Percentiles rank a stretch among this genome's conserved stretches.
Evolutionary conservation across 2,329 filamentous ascomycete species (phyloP).

Genomic region (Ceratocystis eucalypticola): DNA sequence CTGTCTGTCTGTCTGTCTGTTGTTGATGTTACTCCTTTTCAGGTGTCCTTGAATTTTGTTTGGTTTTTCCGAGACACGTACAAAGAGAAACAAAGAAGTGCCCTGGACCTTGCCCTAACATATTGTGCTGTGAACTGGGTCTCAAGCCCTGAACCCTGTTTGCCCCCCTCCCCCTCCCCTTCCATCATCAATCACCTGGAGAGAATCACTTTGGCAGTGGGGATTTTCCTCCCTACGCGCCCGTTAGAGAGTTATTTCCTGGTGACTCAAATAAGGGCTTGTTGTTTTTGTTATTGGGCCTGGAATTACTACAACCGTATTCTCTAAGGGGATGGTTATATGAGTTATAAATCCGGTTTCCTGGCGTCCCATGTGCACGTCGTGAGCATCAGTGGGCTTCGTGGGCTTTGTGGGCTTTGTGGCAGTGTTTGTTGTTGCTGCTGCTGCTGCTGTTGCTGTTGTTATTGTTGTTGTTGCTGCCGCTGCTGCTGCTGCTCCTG

Average conservation of each 20-base stretch:
- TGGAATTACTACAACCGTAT: too few species aligned
- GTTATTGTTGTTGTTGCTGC: neutral
- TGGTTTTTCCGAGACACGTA: neutral
- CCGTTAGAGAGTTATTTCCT: neutral
- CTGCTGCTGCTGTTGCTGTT: neutral
- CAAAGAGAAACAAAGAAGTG: neutral
- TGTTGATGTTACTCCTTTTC: neutral
- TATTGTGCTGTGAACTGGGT: too few species aligned
- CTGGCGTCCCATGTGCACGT: too few species aligned
- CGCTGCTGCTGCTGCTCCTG: neutral
- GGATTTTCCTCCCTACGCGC: neutral
- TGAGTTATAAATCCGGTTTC: too few species aligned
- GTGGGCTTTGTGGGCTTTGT: too few species aligned
- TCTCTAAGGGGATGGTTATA: too few species aligned
- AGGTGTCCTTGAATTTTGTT: neutral
- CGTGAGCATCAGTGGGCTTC: too few species aligned
- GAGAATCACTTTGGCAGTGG: neutral
- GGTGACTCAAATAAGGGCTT: neutral
- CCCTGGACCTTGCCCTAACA: neutral
- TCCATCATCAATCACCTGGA: neutral
- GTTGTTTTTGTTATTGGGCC: neutral
- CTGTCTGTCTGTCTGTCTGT: too few species aligned
- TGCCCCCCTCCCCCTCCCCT: neutral
- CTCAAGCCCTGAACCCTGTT: neutral
- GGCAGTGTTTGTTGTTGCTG: too few species aligned